These are phyloP conservation scores for Ochromonas danica DNA, from an alignment of 108 stramenopile species.

Conservation along the genomic window DNA sequence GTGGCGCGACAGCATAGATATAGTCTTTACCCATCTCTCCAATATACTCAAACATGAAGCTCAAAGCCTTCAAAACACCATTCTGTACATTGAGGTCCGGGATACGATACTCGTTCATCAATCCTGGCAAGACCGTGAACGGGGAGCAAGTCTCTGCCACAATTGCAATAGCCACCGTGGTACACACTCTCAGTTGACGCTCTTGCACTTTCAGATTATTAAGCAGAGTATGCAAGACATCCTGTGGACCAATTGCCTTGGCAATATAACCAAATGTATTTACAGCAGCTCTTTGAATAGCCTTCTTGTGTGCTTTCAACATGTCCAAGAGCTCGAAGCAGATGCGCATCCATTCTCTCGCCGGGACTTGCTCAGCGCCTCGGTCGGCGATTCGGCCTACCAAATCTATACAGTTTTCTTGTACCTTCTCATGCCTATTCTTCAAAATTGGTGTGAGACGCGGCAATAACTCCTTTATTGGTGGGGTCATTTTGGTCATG, in stretches of 20 bases:
- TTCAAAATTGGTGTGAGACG: conserved; percentile 96
- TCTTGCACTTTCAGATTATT: conserved; percentile 98
- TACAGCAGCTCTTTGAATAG: conserved; percentile 91
- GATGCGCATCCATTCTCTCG: conserved; percentile 99
- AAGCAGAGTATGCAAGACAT: conserved; percentile 93
- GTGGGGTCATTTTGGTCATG: conserved; percentile 97
- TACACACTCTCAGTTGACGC: conserved; percentile 96
- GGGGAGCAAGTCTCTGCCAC: conserved; percentile 98
- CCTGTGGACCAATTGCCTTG: conserved; percentile 97
- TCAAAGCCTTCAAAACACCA: conserved; percentile 96
- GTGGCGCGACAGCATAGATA: conserved; percentile 91
- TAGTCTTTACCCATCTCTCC: conserved; percentile 99
- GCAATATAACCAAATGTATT: conserved; percentile 99
- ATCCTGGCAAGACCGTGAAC: conserved; percentile 95
- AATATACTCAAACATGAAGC: conserved; percentile 99
- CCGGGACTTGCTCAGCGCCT: conserved; percentile 91
- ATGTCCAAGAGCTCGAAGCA: conserved; percentile 98
- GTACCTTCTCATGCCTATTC: conserved; percentile 97
- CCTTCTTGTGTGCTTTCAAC: conserved; percentile 95
- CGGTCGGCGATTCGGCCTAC: conserved; percentile 97
- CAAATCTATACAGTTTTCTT: conserved; percentile 93
- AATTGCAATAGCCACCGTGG: conserved; percentile 98
- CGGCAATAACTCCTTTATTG: conserved; percentile 90
- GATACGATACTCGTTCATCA: conserved; percentile 98
- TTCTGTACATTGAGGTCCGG: conserved; percentile 99